These are phyloP conservation scores for Penstemon eatonii DNA, from an alignment of 257 asterid species.

Conservation along the genomic window DNA sequence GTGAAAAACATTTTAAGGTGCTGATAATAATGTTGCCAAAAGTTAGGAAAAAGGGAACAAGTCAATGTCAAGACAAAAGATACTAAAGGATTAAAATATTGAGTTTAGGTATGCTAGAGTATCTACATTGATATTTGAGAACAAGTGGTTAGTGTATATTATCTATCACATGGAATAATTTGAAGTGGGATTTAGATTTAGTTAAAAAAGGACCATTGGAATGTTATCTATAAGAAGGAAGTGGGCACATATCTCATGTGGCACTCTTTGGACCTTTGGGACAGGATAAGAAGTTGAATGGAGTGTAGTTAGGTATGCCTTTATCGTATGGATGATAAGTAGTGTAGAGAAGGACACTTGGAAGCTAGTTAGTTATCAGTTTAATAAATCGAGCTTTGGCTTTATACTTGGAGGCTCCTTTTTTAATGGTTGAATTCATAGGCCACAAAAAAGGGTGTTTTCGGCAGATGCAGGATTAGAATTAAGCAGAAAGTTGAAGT, in stretches of 20 bases:
- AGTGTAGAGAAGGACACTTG: background rate
- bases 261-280: slow-evolving; percentile 22
- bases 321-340: slow-evolving; percentile 7
- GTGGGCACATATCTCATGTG: slow-evolving; percentile 43
- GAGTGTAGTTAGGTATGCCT: slow-evolving; percentile 16
- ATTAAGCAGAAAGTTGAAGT: background rate
- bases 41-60: slow-evolving; percentile 23
- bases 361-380: background rate
- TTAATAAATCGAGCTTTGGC: background rate
- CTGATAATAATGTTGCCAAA: slow-evolving; percentile 18
- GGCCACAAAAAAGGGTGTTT: background rate
- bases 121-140: slow-evolving; percentile 36
- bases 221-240: slow-evolving; percentile 33
- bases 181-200: slow-evolving; percentile 28
- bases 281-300: slow-evolving; percentile 37
- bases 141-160: slow-evolving; percentile 24
- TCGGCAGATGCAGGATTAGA: background rate
- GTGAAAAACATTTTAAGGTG: background rate
- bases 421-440: background rate
- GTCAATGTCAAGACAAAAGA: slow-evolving; percentile 26
- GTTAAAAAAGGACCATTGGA: slow-evolving; percentile 32
- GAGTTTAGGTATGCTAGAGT: slow-evolving; percentile 32
- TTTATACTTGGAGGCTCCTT: background rate
- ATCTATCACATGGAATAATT: slow-evolving; percentile 25
- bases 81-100: slow-evolving; percentile 29